Conservation (phyloP, 2,329 filamentous ascomycete species). For the Esteya vermicola region DNA sequence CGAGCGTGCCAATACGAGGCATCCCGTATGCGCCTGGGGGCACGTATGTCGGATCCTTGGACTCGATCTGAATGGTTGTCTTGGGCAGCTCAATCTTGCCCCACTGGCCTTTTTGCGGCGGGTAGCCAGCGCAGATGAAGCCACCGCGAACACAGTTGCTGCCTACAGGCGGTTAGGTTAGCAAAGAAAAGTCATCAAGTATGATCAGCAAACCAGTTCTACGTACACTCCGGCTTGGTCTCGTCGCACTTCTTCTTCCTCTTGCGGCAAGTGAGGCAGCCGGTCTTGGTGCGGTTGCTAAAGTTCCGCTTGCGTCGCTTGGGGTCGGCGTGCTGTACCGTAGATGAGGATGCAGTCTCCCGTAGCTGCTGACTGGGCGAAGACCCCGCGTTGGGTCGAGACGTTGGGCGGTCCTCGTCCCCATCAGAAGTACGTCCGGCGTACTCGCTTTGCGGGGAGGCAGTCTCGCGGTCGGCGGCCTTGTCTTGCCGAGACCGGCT, state of each 20-base stretch:
- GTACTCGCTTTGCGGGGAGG: constrained; percentile 33
- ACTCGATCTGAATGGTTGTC: constrained; percentile 61
- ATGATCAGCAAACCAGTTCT: background rate
- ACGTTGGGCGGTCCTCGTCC: constrained; percentile 30
- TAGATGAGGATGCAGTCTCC: constrained; percentile 26
- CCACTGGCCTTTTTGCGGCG: constrained; percentile 63
- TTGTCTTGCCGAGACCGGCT: constrained; percentile 20
- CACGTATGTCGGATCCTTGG: constrained; percentile 58
- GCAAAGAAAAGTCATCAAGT: constrained; percentile 4
- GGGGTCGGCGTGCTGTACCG: constrained; percentile 39
- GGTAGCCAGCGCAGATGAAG: constrained; percentile 86
- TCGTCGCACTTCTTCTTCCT: constrained; percentile 99
- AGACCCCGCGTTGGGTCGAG: constrained; percentile 30
- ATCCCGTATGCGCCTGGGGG: constrained; percentile 48
- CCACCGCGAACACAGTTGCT: constrained; percentile 83
- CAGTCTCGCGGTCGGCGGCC: constrained; percentile 17
- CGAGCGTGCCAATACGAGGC: constrained; percentile 14
- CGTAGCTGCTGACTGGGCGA: constrained; percentile 28
- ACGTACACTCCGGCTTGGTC: constrained; percentile 78
- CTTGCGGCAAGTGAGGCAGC: constrained; percentile 79
- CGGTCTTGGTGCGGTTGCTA: constrained; percentile 90
- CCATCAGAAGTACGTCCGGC: constrained; percentile 39
- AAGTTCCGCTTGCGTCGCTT: constrained; percentile 71
- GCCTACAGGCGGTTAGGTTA: constrained; percentile 30
- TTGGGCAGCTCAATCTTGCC: constrained; percentile 60